These are phyloP conservation scores for Apiospora aurea DNA, from an alignment of 2,329 filamentous ascomycete genomes.

Conservation along the genomic window DNA sequence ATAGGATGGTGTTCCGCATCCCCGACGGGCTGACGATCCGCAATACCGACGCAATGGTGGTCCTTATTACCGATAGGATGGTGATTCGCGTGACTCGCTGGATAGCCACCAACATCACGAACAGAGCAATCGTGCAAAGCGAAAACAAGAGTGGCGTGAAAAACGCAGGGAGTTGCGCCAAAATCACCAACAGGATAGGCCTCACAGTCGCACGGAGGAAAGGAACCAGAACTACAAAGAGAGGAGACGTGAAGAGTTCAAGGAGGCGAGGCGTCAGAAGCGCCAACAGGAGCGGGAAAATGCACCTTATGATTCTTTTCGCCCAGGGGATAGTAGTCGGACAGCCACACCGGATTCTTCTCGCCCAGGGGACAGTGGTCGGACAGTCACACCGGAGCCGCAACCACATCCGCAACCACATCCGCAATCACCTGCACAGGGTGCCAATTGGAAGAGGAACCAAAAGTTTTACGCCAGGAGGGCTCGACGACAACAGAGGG, in stretches of 20 bases:
- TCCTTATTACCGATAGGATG: not conserved
- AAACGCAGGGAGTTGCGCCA: no score
- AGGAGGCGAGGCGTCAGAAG: not conserved
- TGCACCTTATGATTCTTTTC: not conserved
- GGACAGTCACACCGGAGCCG: not conserved
- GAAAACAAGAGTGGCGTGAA: no score
- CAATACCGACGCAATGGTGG: not conserved
- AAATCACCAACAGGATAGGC: not conserved
- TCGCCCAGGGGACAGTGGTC: not conserved
- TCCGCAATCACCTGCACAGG: no score
- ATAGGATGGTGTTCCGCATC: slow-evolving; percentile 41
- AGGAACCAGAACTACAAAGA: no score
- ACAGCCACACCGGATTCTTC: not conserved
- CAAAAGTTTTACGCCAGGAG: no score
- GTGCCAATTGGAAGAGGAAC: no score
- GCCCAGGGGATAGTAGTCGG: not conserved
- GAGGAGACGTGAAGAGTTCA: no score
- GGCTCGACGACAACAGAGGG: not conserved
- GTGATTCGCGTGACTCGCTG: not conserved
- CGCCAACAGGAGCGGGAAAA: not conserved
- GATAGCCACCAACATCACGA: no score
- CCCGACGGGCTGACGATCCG: slow-evolving; percentile 9
- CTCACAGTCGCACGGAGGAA: no score
- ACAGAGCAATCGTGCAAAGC: not conserved
- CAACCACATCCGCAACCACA: not conserved